These are phyloP conservation scores for Phoenix roebelenii DNA, from an alignment of 176 grass and related monocot genomes.

Conservation along the genomic window DNA sequence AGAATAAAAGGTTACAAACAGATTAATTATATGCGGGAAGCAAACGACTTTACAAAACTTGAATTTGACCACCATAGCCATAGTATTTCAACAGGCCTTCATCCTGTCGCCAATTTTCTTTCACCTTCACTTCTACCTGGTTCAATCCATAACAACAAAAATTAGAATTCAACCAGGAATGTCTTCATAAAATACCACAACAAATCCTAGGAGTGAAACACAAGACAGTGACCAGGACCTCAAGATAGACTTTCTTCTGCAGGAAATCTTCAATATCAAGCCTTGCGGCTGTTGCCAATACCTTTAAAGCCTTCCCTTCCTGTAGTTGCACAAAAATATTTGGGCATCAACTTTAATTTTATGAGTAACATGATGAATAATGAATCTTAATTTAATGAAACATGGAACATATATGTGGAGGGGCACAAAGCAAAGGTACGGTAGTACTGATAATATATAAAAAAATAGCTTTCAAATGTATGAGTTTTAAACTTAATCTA, in stretches of 20 bases:
- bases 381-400: neutral
- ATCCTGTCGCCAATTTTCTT: constrained; percentile 90
- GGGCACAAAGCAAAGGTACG: too few relatives aligned
- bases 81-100: constrained; percentile 75
- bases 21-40: too few relatives aligned
- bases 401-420: neutral
- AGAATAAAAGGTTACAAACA: too few relatives aligned
- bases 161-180: constrained; percentile 5
- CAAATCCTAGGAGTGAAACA: neutral
- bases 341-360: too few relatives aligned
- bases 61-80: constrained; percentile 79
- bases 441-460: too few relatives aligned
- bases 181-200: neutral
- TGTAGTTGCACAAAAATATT: constrained; percentile 13
- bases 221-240: constrained; percentile 27
- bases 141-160: neutral
- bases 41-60: constrained; percentile 31
- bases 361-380: neutral
- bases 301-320: constrained; percentile 90
- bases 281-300: constrained; percentile 80
- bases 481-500: too few relatives aligned
- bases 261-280: constrained; percentile 99
- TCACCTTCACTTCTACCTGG: constrained; percentile 89
- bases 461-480: too few relatives aligned
- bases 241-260: constrained; percentile 94